Percentiles rank a stretch among this genome's conserved stretches.
These are phyloP conservation scores for Kalanchoe fedtschenkoi DNA, from an alignment of 164 flowering plant species.

Conservation along the genomic window DNA sequence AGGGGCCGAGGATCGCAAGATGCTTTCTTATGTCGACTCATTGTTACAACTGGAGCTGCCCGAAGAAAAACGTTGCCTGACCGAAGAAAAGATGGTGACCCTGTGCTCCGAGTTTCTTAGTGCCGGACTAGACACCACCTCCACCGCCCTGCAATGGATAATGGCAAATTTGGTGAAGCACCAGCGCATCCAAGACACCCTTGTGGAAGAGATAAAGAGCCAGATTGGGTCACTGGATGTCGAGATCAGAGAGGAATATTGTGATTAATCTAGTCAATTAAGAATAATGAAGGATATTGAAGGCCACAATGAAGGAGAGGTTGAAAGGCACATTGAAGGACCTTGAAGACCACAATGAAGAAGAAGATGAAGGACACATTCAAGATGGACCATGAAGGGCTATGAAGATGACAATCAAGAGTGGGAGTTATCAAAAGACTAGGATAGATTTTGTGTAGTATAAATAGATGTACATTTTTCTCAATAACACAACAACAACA, in stretches of 20 bases:
- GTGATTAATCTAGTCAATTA: too few species aligned
- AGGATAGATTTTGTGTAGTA: too few species aligned
- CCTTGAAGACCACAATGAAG: too few species aligned
- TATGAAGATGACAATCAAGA: too few species aligned
- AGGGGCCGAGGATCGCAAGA: not conserved
- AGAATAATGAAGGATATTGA: too few species aligned
- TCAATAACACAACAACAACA: too few species aligned
- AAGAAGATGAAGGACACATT: too few species aligned
- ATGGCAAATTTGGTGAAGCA: slow-evolving; percentile 34
- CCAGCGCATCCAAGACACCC: slow-evolving; percentile 18
- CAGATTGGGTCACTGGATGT: slow-evolving; percentile 9
- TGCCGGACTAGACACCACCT: slow-evolving; percentile 37
- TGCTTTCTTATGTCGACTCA: slow-evolving; percentile 15
- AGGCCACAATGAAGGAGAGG: too few species aligned
- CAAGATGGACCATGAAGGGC: too few species aligned
- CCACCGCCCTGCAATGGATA: slow-evolving; percentile 35
- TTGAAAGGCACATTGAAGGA: too few species aligned
- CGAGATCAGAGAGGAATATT: slow-evolving; percentile 10
- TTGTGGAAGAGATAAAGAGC: slow-evolving; percentile 15
- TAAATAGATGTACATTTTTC: too few species aligned
- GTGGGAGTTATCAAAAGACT: too few species aligned
- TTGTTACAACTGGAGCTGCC: slow-evolving; percentile 11
- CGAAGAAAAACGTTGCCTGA: slow-evolving; percentile 15
- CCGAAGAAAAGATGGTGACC: slow-evolving; percentile 18
- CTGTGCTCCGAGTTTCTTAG: slow-evolving; percentile 31